These are phyloP conservation scores for Bauhinia variegata DNA, from an alignment of 306 rosid genomes.

Conservation along the genomic window DNA sequence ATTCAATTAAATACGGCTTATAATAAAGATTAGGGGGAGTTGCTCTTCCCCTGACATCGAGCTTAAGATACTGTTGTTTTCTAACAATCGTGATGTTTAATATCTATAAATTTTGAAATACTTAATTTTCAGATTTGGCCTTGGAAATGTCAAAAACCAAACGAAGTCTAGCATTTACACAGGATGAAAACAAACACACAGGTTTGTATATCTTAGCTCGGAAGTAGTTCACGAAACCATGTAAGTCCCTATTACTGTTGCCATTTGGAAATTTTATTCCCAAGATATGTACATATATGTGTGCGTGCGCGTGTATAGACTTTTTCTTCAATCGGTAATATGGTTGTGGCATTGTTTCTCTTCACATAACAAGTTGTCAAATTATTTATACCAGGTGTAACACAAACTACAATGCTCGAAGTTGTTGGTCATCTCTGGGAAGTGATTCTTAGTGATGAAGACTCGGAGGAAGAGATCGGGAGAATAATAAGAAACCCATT, in stretches of 20 bases:
- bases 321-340: background rate
- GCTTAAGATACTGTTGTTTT: too few species aligned
- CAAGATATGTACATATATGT: background rate
- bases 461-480: background rate
- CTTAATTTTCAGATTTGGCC: constrained; percentile 47
- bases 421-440: constrained; percentile 32
- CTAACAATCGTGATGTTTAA: background rate
- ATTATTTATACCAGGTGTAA: constrained; percentile 14
- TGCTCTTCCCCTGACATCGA: too few species aligned
- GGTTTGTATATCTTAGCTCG: constrained; percentile 46
- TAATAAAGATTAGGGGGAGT: too few species aligned
- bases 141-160: constrained; percentile 27
- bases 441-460: constrained; percentile 10
- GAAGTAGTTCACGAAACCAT: constrained; percentile 21
- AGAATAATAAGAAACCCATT: constrained; percentile 23
- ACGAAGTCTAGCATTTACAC: constrained; percentile 25
- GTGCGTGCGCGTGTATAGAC: too few species aligned
- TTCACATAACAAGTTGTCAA: background rate
- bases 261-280: background rate
- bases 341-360: background rate
- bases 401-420: constrained; percentile 18
- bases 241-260: constrained; percentile 28
- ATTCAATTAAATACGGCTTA: too few species aligned
- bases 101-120: background rate
- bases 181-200: constrained; percentile 13